Evolutionary conservation across 768 basidiomycete genomes (phyloP).

Genomic region (Tricholoma sp.): DNA sequence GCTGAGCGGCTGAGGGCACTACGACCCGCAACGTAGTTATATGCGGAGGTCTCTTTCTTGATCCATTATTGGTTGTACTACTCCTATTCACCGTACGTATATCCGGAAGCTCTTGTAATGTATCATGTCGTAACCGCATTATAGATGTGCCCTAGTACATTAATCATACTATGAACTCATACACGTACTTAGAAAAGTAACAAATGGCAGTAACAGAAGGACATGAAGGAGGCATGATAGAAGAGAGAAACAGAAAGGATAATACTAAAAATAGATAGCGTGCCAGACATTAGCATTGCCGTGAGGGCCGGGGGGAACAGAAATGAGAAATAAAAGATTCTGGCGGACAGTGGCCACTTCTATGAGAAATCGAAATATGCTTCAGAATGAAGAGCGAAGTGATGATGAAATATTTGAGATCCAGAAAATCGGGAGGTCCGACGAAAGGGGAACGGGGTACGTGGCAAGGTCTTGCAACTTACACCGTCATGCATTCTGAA

Average conservation of each 20-base stretch:
- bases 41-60: not conserved
- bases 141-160: constrained; percentile 8
- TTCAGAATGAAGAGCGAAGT: not conserved
- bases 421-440: not conserved
- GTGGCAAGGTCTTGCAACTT: not conserved
- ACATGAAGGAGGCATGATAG: not conserved
- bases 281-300: not conserved
- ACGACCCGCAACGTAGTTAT: constrained; percentile 60
- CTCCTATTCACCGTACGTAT: constrained; percentile 4
- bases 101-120: constrained; percentile 8
- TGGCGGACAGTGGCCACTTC: not conserved
- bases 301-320: too few species aligned
- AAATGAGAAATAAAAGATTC: not conserved
- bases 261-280: constrained; percentile 10
- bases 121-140: not conserved
- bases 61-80: constrained; percentile 5
- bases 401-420: not conserved
- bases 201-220: constrained; percentile 3
- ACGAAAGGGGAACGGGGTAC: not conserved
- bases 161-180: constrained; percentile 13
- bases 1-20: constrained; percentile 87
- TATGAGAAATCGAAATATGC: not conserved
- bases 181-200: constrained; percentile 13
- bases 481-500: constrained; percentile 36
- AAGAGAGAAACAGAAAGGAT: constrained; percentile 1